A percentile compares a stretch with the other conserved stretches of the same genome.
These are phyloP conservation scores for Botryotinia convoluta DNA, from an alignment of 2,329 filamentous ascomycete genomes.

Conservation along the genomic window DNA sequence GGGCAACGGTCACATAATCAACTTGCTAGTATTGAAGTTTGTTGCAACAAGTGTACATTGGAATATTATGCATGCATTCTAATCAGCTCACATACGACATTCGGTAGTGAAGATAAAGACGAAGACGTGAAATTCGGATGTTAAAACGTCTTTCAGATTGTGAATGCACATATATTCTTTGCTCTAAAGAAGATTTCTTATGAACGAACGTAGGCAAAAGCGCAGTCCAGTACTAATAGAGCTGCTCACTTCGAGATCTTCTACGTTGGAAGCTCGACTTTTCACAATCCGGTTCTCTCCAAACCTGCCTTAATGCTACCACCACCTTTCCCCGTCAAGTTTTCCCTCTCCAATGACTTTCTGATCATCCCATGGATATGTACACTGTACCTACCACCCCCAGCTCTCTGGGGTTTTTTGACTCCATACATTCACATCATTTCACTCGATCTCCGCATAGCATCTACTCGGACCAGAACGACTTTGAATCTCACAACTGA, in stretches of 20 bases:
- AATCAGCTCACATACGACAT: background rate
- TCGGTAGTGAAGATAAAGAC: background rate
- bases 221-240: background rate
- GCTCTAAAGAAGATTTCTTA: background rate
- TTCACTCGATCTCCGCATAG: too few species aligned
- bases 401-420: too few species aligned
- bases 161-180: background rate
- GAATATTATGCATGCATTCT: background rate
- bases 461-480: background rate
- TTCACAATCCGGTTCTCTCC: background rate
- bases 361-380: background rate
- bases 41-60: background rate
- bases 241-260: background rate
- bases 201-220: background rate
- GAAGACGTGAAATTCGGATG: background rate
- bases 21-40: fast-evolving
- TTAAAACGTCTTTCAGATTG: background rate
- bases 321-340: background rate
- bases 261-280: background rate
- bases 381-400: too few species aligned
- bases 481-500: background rate
- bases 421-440: background rate
- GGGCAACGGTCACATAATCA: background rate
- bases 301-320: background rate
- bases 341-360: background rate